Conservation (phyloP, 2,329 filamentous ascomycete species). For the Fusarium heterosporum region DNA sequence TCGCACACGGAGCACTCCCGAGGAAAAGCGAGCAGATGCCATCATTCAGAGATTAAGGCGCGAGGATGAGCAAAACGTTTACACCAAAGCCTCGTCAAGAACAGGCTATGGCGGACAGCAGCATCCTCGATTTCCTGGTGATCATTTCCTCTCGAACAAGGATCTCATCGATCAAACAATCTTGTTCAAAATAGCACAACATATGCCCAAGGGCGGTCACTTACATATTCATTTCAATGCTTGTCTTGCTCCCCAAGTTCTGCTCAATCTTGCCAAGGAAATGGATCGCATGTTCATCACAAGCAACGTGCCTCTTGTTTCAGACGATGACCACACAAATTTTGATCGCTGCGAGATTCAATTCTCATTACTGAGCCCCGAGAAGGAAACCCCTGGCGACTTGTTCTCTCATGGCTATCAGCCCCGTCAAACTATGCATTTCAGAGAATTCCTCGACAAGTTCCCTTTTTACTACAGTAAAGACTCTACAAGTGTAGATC, state of each 20-base stretch:
- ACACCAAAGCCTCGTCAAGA: constrained; percentile 48
- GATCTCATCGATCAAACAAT: constrained; percentile 66
- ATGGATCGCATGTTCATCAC: constrained; percentile 77
- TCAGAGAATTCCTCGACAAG: constrained; percentile 55
- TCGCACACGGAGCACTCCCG: constrained; percentile 46
- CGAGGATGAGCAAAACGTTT: constrained; percentile 54
- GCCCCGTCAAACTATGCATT: constrained; percentile 58
- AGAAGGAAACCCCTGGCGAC: constrained; percentile 53
- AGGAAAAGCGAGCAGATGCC: constrained; percentile 54
- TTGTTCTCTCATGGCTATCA: constrained; percentile 65
- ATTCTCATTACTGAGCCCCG: constrained; percentile 63
- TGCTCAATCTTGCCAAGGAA: constrained; percentile 66
- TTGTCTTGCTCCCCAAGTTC: constrained; percentile 70
- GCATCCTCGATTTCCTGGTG: constrained; percentile 61
- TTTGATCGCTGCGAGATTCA: constrained; percentile 69
- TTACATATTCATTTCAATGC: constrained; percentile 83
- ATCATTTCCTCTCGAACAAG: constrained; percentile 69
- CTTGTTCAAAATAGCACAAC: constrained; percentile 66
- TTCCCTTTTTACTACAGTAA: constrained; percentile 48
- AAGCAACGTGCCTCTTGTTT: constrained; percentile 63
- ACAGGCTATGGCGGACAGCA: constrained; percentile 57
- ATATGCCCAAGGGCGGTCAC: constrained; percentile 78
- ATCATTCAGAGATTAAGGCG: constrained; percentile 56
- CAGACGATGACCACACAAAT: constrained; percentile 54
- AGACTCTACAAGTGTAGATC: constrained; percentile 48